Evolutionary conservation across 1,284 basidiomycete genomes (phyloP), one percentile per base, ranked within the genome.

Genomic region (Hypsizygus ulmarius): DNA sequence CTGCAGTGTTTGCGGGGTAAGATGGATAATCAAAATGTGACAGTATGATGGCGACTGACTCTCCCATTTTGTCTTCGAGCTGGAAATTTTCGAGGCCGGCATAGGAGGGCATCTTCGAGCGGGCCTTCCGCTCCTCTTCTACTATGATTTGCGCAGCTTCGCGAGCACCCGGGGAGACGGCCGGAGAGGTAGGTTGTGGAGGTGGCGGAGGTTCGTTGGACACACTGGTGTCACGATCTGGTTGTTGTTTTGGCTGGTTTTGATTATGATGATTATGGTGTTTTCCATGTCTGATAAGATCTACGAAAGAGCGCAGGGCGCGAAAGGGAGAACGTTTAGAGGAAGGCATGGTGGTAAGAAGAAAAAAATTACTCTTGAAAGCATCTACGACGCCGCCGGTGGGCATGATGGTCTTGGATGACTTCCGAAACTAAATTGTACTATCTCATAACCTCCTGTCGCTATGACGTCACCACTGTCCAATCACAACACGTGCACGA

Each of bases 61-160:
- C 93, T 75, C 93, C 94, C 93, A 96, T 97, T 78, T 96, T 96
- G 56, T 90, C 85, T 14, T 93, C 55, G 15, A 97, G 77, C 52
- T 77, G 78, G 70, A 82, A 96, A 51, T 82, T 82, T 66, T 96
- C 93, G 42, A 96, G 79, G 15, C 92, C 93, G 62, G 83, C 84
- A 69, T 94, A 90, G 0, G 66, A 63, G 6, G 93, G 93, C 84
- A 96, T 82, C 68, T 82, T 88, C 43, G 75, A 72, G 65, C 84
- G 87, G 32, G 82, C 75, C 56, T 85, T 78, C 35, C 84, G 79
- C 62, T 91, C 90, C 62, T 93, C 86, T 53, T 87, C 77, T 35
- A 92, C 83, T 55, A 93, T 85, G 59, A 81, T 74, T 58, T 90
- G 85, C 18, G 81, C 84, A 52, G 84, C 81, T 56, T 81, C 75